Evolutionary conservation across 2,329 filamentous ascomycete genomes (phyloP), one percentile per base, ranked within the genome.

Genomic region (Tolypocladium endophyticum): DNA sequence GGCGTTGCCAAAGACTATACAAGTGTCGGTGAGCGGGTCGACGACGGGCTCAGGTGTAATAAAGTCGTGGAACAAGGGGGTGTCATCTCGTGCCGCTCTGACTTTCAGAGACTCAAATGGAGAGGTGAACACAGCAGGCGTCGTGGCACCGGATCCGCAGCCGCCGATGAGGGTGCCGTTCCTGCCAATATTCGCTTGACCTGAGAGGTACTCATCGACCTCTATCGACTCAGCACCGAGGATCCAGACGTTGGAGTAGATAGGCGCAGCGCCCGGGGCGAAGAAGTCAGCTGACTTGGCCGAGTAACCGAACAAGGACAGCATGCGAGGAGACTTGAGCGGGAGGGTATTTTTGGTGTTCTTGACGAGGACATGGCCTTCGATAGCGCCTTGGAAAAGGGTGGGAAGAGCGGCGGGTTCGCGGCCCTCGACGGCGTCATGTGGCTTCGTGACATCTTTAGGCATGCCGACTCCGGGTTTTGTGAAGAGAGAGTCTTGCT

Each of bases 271-370:
- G 4, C 71, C 65, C 30, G 79, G 71, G 23, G 76, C 70, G 64
- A 76, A 77, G 28, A 72, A 68, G 57, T 79, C 76, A 0, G 79
- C 76, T 11, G 72, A 74, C 55, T 73, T 76, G 47, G 78, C 81
- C 14, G 85, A 85, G 67, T 87, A 87, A 33, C 85, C 82, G 65
- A 82, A 86, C n/a, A 87, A 64, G 1, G 84, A 83, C 52, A 88
- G 63, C 62, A 81, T 65, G 61, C 75, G 72, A 3, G 79, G 79
- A 14, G 76, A 70, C 11, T 75, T 75, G 0, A 88, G 70, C 0
- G 85, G 85, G 0, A 87, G 75, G 0, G 81, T 73, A 18, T 74
- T 75, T 50, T 81, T 80, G 45, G 68, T 72, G 67, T 88, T 87
- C 69, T 87, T 88, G 36, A 87, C 76, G 0, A 87, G 76, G 1